These are phyloP conservation scores for Diaporthe batatas DNA, from an alignment of 2,329 filamentous ascomycete species.

Conservation along the genomic window DNA sequence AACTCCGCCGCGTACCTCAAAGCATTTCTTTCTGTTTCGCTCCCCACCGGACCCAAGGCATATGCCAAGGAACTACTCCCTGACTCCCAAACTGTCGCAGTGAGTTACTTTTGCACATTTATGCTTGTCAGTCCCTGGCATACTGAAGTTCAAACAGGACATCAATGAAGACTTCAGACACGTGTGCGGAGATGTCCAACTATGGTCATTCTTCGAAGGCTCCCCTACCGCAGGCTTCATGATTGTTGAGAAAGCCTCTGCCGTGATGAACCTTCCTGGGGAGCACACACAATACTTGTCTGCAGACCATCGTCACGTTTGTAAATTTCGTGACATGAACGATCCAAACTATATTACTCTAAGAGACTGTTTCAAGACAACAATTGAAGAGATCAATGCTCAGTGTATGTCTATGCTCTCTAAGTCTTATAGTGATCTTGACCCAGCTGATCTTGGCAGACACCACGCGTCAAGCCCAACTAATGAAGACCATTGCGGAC, in stretches of 20 bases:
- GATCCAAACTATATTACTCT: not conserved
- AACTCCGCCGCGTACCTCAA: not conserved
- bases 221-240: not conserved
- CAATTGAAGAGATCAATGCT: not conserved
- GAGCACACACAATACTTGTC: not conserved
- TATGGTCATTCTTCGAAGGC: not conserved
- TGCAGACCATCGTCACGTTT: not conserved
- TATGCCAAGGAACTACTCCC: not conserved
- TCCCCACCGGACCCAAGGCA: not conserved
- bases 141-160: not conserved
- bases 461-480: not conserved
- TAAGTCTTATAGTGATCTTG: not conserved
- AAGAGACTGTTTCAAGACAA: not conserved
- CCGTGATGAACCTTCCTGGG: not conserved
- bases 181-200: not conserved
- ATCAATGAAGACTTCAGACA: slow-evolving; percentile 12
- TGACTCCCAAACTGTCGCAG: not conserved
- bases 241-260: not conserved
- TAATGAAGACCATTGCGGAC: no score
- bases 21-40: not conserved
- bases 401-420: no score
- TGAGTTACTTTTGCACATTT: not conserved
- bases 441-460: not conserved
- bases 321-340: not conserved
- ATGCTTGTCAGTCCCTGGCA: not conserved